Conservation (phyloP, 495 filamentous ascomycete species). For the Aspergillus wentii region DNA sequence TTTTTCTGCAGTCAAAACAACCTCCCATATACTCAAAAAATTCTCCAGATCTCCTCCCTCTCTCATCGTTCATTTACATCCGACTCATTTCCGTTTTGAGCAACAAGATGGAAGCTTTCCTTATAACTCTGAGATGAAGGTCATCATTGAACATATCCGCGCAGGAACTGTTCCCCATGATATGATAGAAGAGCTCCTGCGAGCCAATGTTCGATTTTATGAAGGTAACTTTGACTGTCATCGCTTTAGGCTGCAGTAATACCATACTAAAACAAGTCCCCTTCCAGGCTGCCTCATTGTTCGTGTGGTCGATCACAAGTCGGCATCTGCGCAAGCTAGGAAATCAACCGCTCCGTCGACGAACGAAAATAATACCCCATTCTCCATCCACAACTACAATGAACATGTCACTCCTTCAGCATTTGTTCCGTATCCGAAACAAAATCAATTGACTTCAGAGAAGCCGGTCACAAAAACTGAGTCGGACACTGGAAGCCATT, state of each 20-base stretch:
- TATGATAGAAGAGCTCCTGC: conserved; percentile 64
- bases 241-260: conserved; percentile 8
- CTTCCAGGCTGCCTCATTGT: conserved; percentile 79
- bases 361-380: conserved; percentile 61
- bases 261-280: too few species aligned
- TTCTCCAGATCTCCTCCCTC: conserved; percentile 73
- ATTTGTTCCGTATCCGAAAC: conserved; percentile 72
- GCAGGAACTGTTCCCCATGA: conserved; percentile 65
- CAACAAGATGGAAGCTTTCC: conserved; percentile 87
- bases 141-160: conserved; percentile 73
- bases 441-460: conserved; percentile 43
- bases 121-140: conserved; percentile 86
- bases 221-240: conserved; percentile 53
- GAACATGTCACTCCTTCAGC: conserved; percentile 82
- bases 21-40: conserved; percentile 76
- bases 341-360: conserved; percentile 48
- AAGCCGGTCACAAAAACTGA: conserved; percentile 28
- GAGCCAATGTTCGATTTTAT: conserved; percentile 74
- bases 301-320: conserved; percentile 79
- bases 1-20: conserved; percentile 53
- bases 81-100: conserved; percentile 86
- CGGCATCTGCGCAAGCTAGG: conserved; percentile 50
- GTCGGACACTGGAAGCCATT: conserved; percentile 12
- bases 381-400: conserved; percentile 88
- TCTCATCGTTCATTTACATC: conserved; percentile 79